phyloP scores from a whole-genome alignment of 192 early-diverging fungal species.

The Diversispora epigaea region DNA sequence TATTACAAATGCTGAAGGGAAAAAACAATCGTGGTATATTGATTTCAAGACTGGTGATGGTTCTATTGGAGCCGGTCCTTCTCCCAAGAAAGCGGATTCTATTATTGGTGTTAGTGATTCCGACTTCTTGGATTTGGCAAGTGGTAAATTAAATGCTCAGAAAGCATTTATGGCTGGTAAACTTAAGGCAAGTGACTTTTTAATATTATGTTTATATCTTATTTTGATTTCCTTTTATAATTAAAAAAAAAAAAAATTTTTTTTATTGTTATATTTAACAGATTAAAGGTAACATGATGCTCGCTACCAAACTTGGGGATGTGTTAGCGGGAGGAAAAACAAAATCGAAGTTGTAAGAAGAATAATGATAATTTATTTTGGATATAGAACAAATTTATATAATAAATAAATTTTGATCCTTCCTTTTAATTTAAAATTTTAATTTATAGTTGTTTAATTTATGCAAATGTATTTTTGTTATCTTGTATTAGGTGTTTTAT shows the following conservation, averaged over 20 bases:
- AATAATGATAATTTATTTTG: neutral
- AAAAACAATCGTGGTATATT: constrained; percentile 71
- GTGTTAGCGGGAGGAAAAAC: constrained; percentile 60
- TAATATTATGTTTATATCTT: neutral
- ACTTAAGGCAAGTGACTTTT: constrained; percentile 62
- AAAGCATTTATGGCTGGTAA: constrained; percentile 86
- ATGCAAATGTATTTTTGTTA: too few relatives aligned
- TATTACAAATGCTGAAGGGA: constrained; percentile 64
- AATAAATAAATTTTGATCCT: too few relatives aligned
- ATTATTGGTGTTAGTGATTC: constrained; percentile 69
- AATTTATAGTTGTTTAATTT: too few relatives aligned
- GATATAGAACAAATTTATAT: too few relatives aligned
- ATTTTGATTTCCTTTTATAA: neutral
- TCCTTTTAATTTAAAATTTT: too few relatives aligned
- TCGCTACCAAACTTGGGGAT: constrained; percentile 64
- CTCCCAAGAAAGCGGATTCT: constrained; percentile 66
- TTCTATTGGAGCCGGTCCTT: constrained; percentile 59
- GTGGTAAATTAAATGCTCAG: constrained; percentile 80
- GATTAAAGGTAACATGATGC: constrained; percentile 67
- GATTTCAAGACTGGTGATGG: constrained; percentile 80
- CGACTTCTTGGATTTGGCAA: constrained; percentile 81
- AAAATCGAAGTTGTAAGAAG: constrained; percentile 58
- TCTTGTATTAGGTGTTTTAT: too few relatives aligned
- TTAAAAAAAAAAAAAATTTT: constrained; percentile 51
- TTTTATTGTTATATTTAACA: constrained; percentile 46